Evolutionary conservation across 1,139 yeast species (phyloP).

Genomic region (Tardiomyces digboiensis): DNA sequence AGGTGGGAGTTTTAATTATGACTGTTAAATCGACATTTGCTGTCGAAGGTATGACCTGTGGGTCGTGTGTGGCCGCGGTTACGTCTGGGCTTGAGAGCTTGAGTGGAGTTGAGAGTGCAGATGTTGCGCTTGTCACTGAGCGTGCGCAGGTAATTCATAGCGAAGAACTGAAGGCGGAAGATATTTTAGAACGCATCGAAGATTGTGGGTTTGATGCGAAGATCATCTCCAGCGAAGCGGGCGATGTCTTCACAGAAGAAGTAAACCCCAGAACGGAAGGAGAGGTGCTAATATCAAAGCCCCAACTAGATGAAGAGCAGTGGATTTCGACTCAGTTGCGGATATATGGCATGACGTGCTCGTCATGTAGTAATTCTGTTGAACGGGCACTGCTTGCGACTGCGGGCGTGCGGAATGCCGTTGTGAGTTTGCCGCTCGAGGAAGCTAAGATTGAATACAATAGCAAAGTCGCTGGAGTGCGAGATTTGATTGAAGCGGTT

Average conservation of each 20-base stretch:
- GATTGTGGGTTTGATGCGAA: slow-evolving; percentile 69
- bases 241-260: no score
- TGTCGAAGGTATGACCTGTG: slow-evolving; percentile 75
- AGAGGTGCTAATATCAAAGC: no score
- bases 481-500: slow-evolving; percentile 44
- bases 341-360: slow-evolving; percentile 53
- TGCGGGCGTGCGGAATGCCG: slow-evolving; percentile 38
- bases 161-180: slow-evolving; percentile 23
- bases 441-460: slow-evolving; percentile 40
- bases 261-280: no score
- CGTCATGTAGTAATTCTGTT: slow-evolving; percentile 46
- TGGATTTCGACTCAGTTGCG: slow-evolving; percentile 19
- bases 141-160: slow-evolving; percentile 51
- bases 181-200: slow-evolving; percentile 44
- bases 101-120: slow-evolving; percentile 41
- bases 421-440: slow-evolving; percentile 32
- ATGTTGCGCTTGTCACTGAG: slow-evolving; percentile 68
- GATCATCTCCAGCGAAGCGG: no score
- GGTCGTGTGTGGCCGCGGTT: slow-evolving; percentile 65
- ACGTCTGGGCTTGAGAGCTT: slow-evolving; percentile 40
- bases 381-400: slow-evolving; percentile 34
- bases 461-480: slow-evolving; percentile 40
- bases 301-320: background rate
- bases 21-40: slow-evolving; percentile 4
- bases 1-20: no score